A percentile compares a stretch with the other conserved stretches of the same genome.
These are phyloP conservation scores for Glomus cerebriforme DNA, from an alignment of 192 early-diverging fungal genomes.

Conservation along the genomic window DNA sequence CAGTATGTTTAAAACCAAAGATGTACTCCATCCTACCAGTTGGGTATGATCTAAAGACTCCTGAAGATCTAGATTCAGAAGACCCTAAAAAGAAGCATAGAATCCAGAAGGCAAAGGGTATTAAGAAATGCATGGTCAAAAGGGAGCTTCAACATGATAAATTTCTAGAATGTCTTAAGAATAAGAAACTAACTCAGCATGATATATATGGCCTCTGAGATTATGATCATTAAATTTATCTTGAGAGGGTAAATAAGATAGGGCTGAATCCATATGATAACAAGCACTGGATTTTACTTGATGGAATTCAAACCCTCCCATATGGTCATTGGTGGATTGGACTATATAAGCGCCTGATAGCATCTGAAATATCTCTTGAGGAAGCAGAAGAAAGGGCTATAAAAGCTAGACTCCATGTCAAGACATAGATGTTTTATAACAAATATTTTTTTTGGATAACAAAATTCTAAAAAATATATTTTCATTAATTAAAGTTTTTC, in stretches of 20 bases:
- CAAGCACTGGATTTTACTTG: constrained; percentile 23
- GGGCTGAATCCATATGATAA: constrained; percentile 27
- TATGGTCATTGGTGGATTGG: too few relatives aligned
- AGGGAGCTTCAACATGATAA: too few relatives aligned
- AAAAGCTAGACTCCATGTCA: constrained; percentile 1
- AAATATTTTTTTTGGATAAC: neutral
- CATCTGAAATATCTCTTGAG: too few relatives aligned
- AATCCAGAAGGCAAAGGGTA: too few relatives aligned
- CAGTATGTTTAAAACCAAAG: constrained; percentile 22
- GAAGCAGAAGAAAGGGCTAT: neutral
- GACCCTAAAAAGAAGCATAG: too few relatives aligned
- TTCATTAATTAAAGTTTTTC: constrained; percentile 10
- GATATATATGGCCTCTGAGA: constrained; percentile 19
- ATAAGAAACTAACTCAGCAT: too few relatives aligned
- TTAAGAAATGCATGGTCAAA: too few relatives aligned
- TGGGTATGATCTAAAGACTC: neutral
- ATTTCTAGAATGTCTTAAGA: too few relatives aligned
- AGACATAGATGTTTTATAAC: constrained; percentile 7
- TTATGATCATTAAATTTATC: constrained; percentile 19
- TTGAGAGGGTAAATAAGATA: constrained; percentile 14
- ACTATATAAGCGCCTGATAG: too few relatives aligned
- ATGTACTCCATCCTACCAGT: constrained; percentile 14
- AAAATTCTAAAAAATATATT: constrained; percentile 1
- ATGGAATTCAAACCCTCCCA: too few relatives aligned
- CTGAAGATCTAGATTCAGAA: neutral